Percentiles rank a stretch among this genome's conserved stretches.
phyloP scores from a whole-genome alignment of 352 stramenopile species.

The Phytophthora boehmeriae region DNA sequence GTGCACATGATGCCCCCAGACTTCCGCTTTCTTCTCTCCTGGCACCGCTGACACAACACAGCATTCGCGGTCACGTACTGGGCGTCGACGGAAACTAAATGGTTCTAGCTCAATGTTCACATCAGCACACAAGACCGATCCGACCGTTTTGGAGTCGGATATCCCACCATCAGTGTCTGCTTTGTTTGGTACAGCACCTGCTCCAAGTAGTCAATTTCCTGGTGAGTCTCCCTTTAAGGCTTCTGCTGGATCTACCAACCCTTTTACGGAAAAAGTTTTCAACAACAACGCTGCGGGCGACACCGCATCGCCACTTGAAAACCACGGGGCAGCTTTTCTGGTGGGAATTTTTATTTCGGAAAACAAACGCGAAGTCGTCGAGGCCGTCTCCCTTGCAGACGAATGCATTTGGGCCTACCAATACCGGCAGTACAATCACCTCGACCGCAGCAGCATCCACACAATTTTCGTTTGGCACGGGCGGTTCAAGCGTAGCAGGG shows the following conservation, averaged over 20 bases:
- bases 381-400: constrained; percentile 2
- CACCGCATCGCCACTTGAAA: background rate
- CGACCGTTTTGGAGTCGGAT: constrained; percentile 2
- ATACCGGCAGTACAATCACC: background rate
- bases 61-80: constrained; percentile 4
- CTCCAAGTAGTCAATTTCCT: background rate
- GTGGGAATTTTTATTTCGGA: constrained; percentile 21
- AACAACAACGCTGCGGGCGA: background rate
- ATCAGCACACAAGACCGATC: background rate
- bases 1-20: constrained; percentile 1
- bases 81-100: constrained; percentile 27
- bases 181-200: background rate
- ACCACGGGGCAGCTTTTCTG: background rate
- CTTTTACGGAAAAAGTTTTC: background rate
- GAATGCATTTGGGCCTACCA: constrained; percentile 10
- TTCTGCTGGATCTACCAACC: background rate
- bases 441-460: background rate
- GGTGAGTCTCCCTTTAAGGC: background rate
- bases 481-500: constrained; percentile 30
- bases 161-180: background rate
- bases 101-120: constrained; percentile 9
- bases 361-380: background rate
- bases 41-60: constrained; percentile 16
- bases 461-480: constrained; percentile 35
- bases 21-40: constrained; percentile 24